Evolutionary conservation across 352 stramenopile species (phyloP), one percentile per base, ranked within the genome.

Genomic region (Thraustotheca clavata): DNA sequence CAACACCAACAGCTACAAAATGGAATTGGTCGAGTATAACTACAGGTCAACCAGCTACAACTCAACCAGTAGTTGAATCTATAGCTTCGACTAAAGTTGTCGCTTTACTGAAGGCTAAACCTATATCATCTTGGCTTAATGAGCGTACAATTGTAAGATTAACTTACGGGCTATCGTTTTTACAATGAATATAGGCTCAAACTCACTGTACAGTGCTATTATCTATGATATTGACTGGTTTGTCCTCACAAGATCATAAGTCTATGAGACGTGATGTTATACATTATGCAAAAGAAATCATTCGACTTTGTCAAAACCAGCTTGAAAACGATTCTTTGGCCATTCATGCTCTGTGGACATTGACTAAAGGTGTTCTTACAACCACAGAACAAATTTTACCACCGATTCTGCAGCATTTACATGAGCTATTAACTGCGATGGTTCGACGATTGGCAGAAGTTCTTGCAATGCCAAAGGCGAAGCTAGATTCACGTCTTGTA

Each of bases 201-300:
- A 33, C 47, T 20, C 57, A 54, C 2, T 36, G n/a, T 9, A 65
- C 32, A 18, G 57, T 54, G 3, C 22, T 65, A 9, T n/a, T 54
- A 22, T 54, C 35, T 20, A 39, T 65, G 38, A 46, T 27, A 5
- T 22, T 65, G 22, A 43, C 16, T 6, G 47, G 41, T 9, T 9
- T 54, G 43, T 18, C 8, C n/a, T 65, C 7, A 34, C 57, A 54
- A 26, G 57, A 65, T 0, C 16, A 26, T 3, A 65, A 65, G 29
- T 14, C 38, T 3, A 36, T 65, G 22, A 52, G 46, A 43, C 38
- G 41, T 7, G 57, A 65, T 35, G 46, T 50, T 40, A 36, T 16
- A n/a, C 32, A 54, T 34, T 65, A 65, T 34, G 32, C 57, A 11
- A 65, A 65, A 12, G 57, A 65, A 39, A 65, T 65, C 14, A n/a